Conservation (phyloP, 305 asterid genomes). For the Rubia balearica region DNA sequence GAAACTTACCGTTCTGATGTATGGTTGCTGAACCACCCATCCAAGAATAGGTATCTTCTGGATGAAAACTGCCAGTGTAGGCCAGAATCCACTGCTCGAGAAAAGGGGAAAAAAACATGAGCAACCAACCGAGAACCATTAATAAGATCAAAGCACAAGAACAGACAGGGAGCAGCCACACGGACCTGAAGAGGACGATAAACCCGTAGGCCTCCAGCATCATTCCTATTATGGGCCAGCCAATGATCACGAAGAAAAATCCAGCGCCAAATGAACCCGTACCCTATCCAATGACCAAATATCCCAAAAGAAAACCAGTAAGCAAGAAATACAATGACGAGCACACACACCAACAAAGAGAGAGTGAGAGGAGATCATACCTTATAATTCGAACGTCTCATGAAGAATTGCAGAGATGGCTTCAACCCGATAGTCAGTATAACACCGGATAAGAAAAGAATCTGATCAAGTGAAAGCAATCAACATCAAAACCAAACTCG, state of each 20-base stretch:
- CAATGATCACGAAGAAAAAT: constrained; percentile 49
- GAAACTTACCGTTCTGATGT: constrained; percentile 40
- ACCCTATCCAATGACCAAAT: constrained; percentile 34
- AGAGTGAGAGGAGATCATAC: constrained; percentile 20
- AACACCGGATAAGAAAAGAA: constrained; percentile 88
- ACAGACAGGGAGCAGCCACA: constrained; percentile 5
- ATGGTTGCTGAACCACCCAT: constrained; percentile 43
- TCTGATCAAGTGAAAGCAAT: constrained; percentile 41
- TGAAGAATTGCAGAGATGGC: constrained; percentile 46
- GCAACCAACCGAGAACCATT: constrained; percentile 16
- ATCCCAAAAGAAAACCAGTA: background rate
- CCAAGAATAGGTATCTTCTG: constrained; percentile 56
- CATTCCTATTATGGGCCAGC: constrained; percentile 65
- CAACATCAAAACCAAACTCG: constrained; percentile 14
- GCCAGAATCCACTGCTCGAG: constrained; percentile 57
- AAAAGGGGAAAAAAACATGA: constrained; percentile 14
- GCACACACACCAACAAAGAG: background rate
- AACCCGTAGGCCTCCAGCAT: constrained; percentile 57
- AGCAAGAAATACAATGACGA: background rate
- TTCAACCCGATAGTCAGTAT: constrained; percentile 68
- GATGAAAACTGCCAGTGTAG: constrained; percentile 37
- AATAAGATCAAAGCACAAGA: background rate
- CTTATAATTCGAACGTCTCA: constrained; percentile 52
- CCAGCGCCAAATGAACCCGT: constrained; percentile 46
- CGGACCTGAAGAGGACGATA: constrained; percentile 54